A percentile compares a stretch with the other conserved stretches of the same genome.
These are phyloP conservation scores for Eudorina sp. DNA, from an alignment of 139 green algal species.

Conservation along the genomic window DNA sequence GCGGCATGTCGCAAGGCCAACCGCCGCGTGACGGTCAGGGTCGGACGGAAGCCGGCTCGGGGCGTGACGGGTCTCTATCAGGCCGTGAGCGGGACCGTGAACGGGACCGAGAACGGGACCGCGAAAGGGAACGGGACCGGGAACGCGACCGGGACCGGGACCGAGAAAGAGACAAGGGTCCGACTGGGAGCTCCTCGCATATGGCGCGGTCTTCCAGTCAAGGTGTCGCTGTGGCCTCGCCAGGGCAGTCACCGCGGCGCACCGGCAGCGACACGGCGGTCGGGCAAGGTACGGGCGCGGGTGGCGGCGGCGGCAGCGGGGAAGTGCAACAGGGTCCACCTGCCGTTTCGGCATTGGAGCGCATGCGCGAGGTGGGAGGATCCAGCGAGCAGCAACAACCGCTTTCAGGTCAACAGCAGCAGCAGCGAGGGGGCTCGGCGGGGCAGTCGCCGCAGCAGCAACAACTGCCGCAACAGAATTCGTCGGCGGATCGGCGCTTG, in stretches of 20 bases:
- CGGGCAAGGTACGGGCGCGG: neutral
- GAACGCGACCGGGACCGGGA: neutral
- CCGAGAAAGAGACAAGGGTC: neutral
- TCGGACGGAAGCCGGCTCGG: neutral
- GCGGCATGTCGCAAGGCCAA: neutral
- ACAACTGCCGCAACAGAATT: neutral
- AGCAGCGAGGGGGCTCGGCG: neutral
- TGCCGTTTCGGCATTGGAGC: neutral
- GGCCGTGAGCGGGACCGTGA: neutral
- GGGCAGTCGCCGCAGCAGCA: neutral
- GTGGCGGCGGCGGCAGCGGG: neutral
- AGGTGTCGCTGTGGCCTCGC: neutral
- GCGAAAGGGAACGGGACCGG: neutral
- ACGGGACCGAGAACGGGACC: neutral
- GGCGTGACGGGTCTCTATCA: neutral
- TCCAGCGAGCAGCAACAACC: neutral
- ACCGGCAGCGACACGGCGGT: neutral
- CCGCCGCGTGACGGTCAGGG: neutral
- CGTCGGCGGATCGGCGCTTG: neutral
- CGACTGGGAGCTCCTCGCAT: neutral
- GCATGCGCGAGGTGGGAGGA: neutral
- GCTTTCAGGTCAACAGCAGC: neutral
- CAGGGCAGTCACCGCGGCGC: neutral
- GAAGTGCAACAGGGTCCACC: neutral
- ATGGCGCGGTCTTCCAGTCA: conserved; percentile 4